Evolutionary conservation across 2,329 filamentous ascomycete species (phyloP), one percentile per base, ranked within the genome.

Genomic region (Mycosphaerella sp.): DNA sequence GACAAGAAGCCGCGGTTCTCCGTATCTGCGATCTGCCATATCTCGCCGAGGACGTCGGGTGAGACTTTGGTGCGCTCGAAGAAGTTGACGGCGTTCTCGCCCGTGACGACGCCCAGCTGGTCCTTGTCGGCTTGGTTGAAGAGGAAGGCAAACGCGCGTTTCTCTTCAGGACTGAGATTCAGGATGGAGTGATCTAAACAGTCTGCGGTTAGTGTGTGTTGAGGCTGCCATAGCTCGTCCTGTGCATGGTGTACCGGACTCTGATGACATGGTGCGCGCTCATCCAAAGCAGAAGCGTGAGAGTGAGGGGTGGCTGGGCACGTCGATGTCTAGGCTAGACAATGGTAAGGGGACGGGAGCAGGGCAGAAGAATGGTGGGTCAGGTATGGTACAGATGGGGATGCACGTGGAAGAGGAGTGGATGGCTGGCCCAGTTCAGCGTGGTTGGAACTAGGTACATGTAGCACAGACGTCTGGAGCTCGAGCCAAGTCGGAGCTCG

Each of bases 21-120:
- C 62, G 83, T 90, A 75, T 98, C 93, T 63, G 93, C 92, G 70
- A 98, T 93, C 75, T 97, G 92, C 93, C 93, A 98, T 79, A 98
- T 97, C 87, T 95, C 85, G 72, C 92, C 93, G 56, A 98, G 79
- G 46, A 93, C 80, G 58, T 88, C 84, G 51, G 91, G 89, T 58
- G 92, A 84, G 46, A 98, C 79, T 63, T 87, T 85, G 44, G 93
- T 97, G 78, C 93, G 93, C 73, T 97, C 91, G 69, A 98, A 98
- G 78, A 98, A 97, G 70, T 90, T 89, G 71, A 98, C 91, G 55
- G 93, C 93, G 58, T 95, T 81, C 73, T 98, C 93, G 72, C 93
- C 93, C 14, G 93, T 96, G 34, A 98, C 89, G 60, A 97, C 90
- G 53, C 91, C 90, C 54, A 95, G 85, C 69, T 83, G 87, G 65